Percentiles rank a stretch among this genome's conserved stretches.
These are phyloP conservation scores for Scutellaria minor DNA, from an alignment of 257 asterid genomes.

Conservation along the genomic window DNA sequence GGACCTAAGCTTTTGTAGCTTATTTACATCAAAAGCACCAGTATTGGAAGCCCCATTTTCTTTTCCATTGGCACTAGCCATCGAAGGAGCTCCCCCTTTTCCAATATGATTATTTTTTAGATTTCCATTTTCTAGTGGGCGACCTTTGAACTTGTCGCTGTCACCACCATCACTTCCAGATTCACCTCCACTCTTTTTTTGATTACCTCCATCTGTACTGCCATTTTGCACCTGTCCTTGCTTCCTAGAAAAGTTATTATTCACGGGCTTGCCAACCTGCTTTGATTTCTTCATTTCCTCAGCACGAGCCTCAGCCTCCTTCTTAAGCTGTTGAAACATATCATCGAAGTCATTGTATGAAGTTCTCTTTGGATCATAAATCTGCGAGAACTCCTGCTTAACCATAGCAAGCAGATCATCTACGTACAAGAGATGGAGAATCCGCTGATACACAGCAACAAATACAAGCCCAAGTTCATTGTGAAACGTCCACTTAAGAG, in stretches of 20 bases:
- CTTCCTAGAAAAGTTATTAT: slow-evolving; percentile 61
- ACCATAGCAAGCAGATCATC: slow-evolving; percentile 93
- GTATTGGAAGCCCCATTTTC: slow-evolving; percentile 62
- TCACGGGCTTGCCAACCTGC: slow-evolving; percentile 65
- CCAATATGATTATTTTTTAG: slow-evolving; percentile 43
- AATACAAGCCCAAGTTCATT: slow-evolving; percentile 95
- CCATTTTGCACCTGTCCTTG: slow-evolving; percentile 74
- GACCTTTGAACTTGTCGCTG: slow-evolving; percentile 47
- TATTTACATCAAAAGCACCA: slow-evolving; percentile 90
- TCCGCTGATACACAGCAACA: slow-evolving; percentile 92
- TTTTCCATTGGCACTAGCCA: slow-evolving; percentile 56
- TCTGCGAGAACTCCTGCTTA: slow-evolving; percentile 69
- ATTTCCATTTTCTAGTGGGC: slow-evolving; percentile 58
- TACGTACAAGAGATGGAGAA: slow-evolving; percentile 90
- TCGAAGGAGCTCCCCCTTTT: slow-evolving; percentile 46
- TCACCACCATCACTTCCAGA: slow-evolving; percentile 69
- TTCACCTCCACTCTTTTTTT: slow-evolving; percentile 77
- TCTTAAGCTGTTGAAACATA: slow-evolving; percentile 83
- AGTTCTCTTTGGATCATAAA: slow-evolving; percentile 78
- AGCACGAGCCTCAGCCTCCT: slow-evolving; percentile 92
- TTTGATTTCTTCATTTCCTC: slow-evolving; percentile 86
- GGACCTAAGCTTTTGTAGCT: slow-evolving; percentile 73
- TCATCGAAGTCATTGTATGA: slow-evolving; percentile 72
- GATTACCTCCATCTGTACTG: slow-evolving; percentile 60
- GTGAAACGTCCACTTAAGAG: slow-evolving; percentile 96